Evolutionary conservation across 2,329 filamentous ascomycete species (phyloP).

Genomic region (Leptographium radiaticola): DNA sequence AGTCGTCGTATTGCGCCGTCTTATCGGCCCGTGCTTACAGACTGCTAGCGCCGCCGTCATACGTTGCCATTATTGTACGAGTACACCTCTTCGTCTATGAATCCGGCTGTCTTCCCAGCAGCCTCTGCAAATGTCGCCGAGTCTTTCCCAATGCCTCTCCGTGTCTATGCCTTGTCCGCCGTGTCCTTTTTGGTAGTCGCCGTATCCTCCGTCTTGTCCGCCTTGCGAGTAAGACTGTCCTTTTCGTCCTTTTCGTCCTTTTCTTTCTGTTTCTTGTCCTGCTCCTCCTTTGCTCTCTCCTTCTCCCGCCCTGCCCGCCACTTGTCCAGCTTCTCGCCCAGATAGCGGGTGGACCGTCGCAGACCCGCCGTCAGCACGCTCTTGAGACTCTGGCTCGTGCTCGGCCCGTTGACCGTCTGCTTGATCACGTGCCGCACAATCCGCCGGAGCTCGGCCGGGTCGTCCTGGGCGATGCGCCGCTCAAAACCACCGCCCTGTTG

Average conservation of each 20-base stretch:
- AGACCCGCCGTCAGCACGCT: constrained; percentile 68
- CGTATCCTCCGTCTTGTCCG: background rate
- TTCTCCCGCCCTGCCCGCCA: constrained; percentile 28
- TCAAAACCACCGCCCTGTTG: constrained; percentile 78
- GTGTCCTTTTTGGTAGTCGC: background rate
- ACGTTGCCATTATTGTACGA: too few species aligned
- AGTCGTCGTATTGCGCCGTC: too few species aligned
- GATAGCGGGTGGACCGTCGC: constrained; percentile 56
- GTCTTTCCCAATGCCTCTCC: too few species aligned
- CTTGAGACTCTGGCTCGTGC: constrained; percentile 77
- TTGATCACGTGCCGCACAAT: constrained; percentile 67
- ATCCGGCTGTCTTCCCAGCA: too few species aligned
- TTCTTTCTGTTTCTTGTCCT: background rate
- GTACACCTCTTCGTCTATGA: too few species aligned
- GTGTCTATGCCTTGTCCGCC: too few species aligned
- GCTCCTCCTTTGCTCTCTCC: background rate
- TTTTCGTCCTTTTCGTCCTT: background rate
- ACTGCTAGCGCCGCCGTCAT: too few species aligned
- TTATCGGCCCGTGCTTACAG: too few species aligned
- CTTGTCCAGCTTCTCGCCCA: constrained; percentile 69
- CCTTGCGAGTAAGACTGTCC: background rate
- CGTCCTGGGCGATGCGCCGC: constrained; percentile 62
- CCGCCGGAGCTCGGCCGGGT: constrained; percentile 50
- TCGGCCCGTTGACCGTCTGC: constrained; percentile 86
- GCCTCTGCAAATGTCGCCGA: too few species aligned